Evolutionary conservation across 1,284 basidiomycete species (phyloP), one percentile per base, ranked within the genome.

Genomic region (Sutorius eximius): DNA sequence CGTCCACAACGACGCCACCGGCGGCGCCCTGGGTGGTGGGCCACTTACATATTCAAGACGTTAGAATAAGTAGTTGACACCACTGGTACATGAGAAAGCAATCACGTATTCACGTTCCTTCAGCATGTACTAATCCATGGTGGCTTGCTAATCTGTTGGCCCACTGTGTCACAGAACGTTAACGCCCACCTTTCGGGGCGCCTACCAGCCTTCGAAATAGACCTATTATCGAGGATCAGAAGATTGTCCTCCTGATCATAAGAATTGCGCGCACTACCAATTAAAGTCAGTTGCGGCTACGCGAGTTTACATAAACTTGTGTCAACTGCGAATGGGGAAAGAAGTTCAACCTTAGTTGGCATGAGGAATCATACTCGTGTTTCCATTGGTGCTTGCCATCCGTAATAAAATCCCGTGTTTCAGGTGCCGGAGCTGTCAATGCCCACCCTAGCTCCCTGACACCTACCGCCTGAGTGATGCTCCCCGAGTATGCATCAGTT

Each of bases 401-500:
- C 33, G 27, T 20, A 44, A 52, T 34, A 52, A 52, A 18, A 5
- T 24, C 20, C 41, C 40, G n/a, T 34, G 30, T 3, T 27, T 27
- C 6, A 1, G n/a, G 8, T 9, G 8, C 6, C 7, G 7, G 18
- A 13, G 20, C 16, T 12, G 0, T 29, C 29, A 3, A 12, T 30
- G 5, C 18, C 22, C 11, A 18, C 27, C 10, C 16, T 11, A 5
- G 7, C 16, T 18, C n/a, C 13, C 36, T 41, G 27, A 36, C 33
- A 18, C 24, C 32, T 20, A 41, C 5, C 44, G 27, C 32, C 22
- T 9, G 37, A 52, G n/a, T 20, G 12, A 66, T 66, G 59, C 18
- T 41, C 42, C 24, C 43, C 20, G 13, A 48, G 12, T 45, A 50
- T 45, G 8, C 27, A 48, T 18, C 48, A 15, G 24, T 27, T 6